These are phyloP conservation scores for Psilocybe tampanensis DNA, from an alignment of 768 basidiomycete species.

Conservation along the genomic window DNA sequence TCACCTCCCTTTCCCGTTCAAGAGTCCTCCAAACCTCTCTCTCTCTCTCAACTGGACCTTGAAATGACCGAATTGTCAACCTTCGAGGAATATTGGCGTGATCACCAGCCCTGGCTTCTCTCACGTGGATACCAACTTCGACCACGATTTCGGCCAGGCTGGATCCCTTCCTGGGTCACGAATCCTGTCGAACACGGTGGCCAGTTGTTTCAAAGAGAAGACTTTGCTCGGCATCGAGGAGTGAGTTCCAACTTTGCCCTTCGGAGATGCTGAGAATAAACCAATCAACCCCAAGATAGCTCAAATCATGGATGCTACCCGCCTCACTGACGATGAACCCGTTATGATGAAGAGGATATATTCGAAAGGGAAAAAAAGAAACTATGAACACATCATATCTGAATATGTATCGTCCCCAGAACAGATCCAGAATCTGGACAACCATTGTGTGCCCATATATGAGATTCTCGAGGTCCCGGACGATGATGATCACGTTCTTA, in stretches of 20 bases:
- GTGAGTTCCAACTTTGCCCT: no score
- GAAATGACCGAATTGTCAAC: no score
- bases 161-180: slow-evolving; percentile 35
- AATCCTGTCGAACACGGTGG: background rate
- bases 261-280: no score
- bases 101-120: slow-evolving; percentile 29
- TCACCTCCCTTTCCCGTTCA: no score
- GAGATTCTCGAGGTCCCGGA: slow-evolving; percentile 22
- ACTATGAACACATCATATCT: slow-evolving; percentile 31
- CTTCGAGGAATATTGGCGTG: no score
- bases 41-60: no score
- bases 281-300: slow-evolving; percentile 8
- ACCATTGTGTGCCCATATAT: slow-evolving; percentile 36
- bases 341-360: slow-evolving; percentile 32
- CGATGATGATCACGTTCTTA: slow-evolving; percentile 15
- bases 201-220: background rate
- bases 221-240: no score
- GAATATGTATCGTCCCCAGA: slow-evolving; percentile 18
- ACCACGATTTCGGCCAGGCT: slow-evolving; percentile 29
- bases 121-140: slow-evolving; percentile 32
- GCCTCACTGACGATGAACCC: slow-evolving; percentile 25
- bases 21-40: no score
- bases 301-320: slow-evolving; percentile 25
- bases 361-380: slow-evolving; percentile 7
- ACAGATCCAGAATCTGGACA: slow-evolving; percentile 23